phyloP scores from a whole-genome alignment of 2,329 filamentous ascomycete genomes.

The Thermothelomyces thermophilus region DNA sequence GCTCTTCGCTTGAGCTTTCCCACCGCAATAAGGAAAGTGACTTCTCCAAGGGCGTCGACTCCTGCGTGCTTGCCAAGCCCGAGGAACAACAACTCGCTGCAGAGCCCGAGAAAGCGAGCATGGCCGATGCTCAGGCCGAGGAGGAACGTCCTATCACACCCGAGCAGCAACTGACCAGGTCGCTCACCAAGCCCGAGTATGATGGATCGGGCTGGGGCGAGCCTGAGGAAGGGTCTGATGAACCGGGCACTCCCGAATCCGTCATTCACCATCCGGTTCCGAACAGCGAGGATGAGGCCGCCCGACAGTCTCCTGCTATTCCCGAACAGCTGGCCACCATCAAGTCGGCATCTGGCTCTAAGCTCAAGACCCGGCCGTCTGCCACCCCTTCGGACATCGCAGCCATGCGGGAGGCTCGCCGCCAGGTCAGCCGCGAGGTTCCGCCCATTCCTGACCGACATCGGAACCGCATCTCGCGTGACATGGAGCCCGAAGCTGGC shows the following conservation, averaged over 20 bases:
- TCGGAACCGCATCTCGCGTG: slow-evolving; percentile 47
- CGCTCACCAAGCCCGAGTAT: slow-evolving; percentile 54
- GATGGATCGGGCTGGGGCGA: slow-evolving; percentile 57
- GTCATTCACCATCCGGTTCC: slow-evolving; percentile 73
- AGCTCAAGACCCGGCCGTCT: slow-evolving; percentile 82
- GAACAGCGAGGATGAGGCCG: slow-evolving; percentile 38
- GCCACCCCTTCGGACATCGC: slow-evolving; percentile 77
- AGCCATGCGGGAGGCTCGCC: slow-evolving; percentile 78
- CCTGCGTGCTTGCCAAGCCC: slow-evolving; percentile 41
- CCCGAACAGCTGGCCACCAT: slow-evolving; percentile 83
- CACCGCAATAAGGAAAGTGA: slow-evolving; percentile 23
- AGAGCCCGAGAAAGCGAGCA: slow-evolving; percentile 32
- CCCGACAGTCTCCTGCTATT: slow-evolving; percentile 54
- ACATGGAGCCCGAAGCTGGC: slow-evolving; percentile 36
- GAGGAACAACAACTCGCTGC: slow-evolving; percentile 32
- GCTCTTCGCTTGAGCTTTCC: slow-evolving; percentile 8
- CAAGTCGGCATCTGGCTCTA: slow-evolving; percentile 71
- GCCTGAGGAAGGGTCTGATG: slow-evolving; percentile 48
- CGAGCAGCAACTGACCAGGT: slow-evolving; percentile 32
- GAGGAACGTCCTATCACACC: slow-evolving; percentile 44
- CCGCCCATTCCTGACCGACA: slow-evolving; percentile 58
- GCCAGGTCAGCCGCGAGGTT: slow-evolving; percentile 74
- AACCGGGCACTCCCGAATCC: slow-evolving; percentile 73
- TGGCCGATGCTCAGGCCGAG: slow-evolving; percentile 33
- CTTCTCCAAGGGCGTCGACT: slow-evolving; percentile 40